Evolutionary conservation across 2,329 filamentous ascomycete species (phyloP), one percentile per base, ranked within the genome.

Genomic region (Neocatenulostroma microsporum): DNA sequence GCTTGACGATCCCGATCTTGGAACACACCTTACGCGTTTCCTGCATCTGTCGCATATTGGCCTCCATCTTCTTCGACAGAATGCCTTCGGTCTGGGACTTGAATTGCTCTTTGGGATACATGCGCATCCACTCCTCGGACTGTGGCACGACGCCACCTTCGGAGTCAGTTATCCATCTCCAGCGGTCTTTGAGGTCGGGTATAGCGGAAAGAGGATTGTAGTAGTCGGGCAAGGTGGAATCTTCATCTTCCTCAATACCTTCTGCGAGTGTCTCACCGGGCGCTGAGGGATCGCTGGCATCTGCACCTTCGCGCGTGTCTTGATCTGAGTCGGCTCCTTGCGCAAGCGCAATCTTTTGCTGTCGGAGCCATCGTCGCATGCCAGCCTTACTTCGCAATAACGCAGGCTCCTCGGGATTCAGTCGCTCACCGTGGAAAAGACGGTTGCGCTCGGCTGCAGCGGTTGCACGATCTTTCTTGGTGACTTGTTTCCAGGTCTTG

Each of bases 401-500:
- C 11, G 91, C 91, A 13, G 87, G 86, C 44, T 93, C 86, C 20
- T 98, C 91, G 1, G 74, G 62, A 55, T 95, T 94, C 32, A 98
- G 69, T 13, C 80, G 84, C 51, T 87, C 81, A 33, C 82, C 83
- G 43, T 82, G 82, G 64, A 98, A 94, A 11, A 98, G 74, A 24
- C 83, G 76, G 60, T 87, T 80, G 21, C 91, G 77, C 57, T 94
- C 85, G 46, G 88, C 86, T 41, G 91, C 83, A 36, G 89, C 78
- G 17, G 82, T 68, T 3, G 91, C 91, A 44, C 91, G 80, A 54
- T 94, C 88, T 58, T 91, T 95, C 64, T 96, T 96, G 2, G 91
- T 98, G 26, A 94, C 86, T 62, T 96, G 89, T 66, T 96, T 98
- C 91, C 93, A 98, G 23, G 91, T 84, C 59, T 93, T 94, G 65